phyloP scores from a whole-genome alignment of 2,329 filamentous ascomycete genomes.

The Aspergillus novofumigatus region DNA sequence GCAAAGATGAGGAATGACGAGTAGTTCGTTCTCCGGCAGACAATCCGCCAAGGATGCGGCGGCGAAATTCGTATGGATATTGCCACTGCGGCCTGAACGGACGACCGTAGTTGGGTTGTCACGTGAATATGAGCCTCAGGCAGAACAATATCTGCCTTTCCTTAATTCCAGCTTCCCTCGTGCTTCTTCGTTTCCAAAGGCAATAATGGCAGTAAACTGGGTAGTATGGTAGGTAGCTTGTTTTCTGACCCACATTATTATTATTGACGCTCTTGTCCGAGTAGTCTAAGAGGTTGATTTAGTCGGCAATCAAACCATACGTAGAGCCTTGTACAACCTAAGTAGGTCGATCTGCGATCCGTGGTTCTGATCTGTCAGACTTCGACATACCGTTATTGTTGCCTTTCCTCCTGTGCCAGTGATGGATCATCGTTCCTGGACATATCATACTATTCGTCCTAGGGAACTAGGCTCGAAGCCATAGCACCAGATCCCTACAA shows the following conservation, averaged over 20 bases:
- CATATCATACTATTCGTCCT: neutral
- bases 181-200: neutral
- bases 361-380: neutral
- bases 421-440: neutral
- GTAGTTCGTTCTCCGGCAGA: neutral
- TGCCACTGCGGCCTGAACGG: conserved; percentile 22
- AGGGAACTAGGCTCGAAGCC: neutral
- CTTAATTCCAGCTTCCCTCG: neutral
- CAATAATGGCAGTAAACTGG: neutral
- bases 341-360: neutral
- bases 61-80: conserved; percentile 27
- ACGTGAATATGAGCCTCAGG: conserved; percentile 18
- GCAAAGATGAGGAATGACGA: neutral
- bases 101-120: conserved; percentile 16
- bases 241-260: neutral
- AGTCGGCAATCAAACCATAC: neutral
- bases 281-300: neutral
- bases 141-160: neutral
- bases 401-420: neutral
- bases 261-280: neutral
- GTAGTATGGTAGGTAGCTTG: neutral
- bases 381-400: neutral
- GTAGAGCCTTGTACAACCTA: no score
- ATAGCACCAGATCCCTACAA: neutral
- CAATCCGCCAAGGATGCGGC: conserved; percentile 18